phyloP scores from a whole-genome alignment of 805 yeast species.

The Danielozyma ontarioensis region DNA sequence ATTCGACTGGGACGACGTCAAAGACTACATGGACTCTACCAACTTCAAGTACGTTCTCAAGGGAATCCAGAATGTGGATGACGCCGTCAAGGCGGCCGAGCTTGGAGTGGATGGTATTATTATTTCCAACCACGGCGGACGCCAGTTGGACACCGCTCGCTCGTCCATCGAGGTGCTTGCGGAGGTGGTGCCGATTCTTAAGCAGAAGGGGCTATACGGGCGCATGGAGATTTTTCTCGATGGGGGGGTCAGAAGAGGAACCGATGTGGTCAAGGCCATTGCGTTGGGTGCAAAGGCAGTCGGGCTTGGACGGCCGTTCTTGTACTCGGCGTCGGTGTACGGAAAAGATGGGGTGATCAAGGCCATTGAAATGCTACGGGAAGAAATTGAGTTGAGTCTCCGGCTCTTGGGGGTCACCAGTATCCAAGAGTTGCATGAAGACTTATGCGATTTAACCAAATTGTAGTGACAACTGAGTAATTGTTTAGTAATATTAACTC shows the following conservation, averaged over 20 bases:
- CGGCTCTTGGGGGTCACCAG: slow-evolving; percentile 10
- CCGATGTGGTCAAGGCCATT: slow-evolving; percentile 3
- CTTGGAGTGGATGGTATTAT: neutral
- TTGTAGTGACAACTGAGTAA: no score
- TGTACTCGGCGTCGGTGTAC: slow-evolving; percentile 8
- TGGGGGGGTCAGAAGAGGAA: slow-evolving; percentile 4
- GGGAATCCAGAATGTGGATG: neutral
- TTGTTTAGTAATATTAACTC: no score
- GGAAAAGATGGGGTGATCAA: slow-evolving; percentile 12
- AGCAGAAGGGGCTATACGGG: slow-evolving; percentile 5
- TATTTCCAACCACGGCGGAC: slow-evolving; percentile 5
- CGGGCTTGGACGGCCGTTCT: slow-evolving; percentile 4
- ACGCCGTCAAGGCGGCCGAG: neutral
- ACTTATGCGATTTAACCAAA: neutral
- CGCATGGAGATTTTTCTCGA: slow-evolving; percentile 8
- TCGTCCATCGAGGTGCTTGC: slow-evolving; percentile 4
- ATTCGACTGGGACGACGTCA: neutral
- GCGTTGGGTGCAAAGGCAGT: slow-evolving; percentile 4
- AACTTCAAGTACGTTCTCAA: neutral
- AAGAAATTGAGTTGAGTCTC: slow-evolving; percentile 9
- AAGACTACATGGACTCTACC: neutral
- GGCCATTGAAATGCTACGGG: slow-evolving; percentile 8
- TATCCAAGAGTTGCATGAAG: neutral
- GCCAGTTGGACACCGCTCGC: slow-evolving; percentile 5
- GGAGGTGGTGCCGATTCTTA: slow-evolving; percentile 3